Base-by-base conservation (phyloP, 1,139 yeast genomes). In the Taiozyma sp. region DNA sequence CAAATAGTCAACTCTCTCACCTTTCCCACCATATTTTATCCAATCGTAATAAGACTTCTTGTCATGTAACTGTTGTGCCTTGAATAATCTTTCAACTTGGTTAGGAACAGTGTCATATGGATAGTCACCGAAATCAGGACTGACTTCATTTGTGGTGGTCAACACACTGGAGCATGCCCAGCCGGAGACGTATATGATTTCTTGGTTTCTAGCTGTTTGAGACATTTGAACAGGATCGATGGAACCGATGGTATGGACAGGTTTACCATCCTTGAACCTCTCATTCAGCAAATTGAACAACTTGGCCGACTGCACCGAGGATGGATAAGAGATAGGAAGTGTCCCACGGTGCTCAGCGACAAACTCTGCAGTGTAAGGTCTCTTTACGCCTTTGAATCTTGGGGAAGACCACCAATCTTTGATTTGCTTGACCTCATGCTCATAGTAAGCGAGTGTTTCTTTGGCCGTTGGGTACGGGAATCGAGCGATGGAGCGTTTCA, bases 91-190 rank as follows among this genome's bases (percentile, higher is more conserved):
- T 53, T 80, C 83, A 6, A 81, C 87, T 61, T 80, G 83, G 59
- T 79, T 80, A 30, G 87, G 87, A 3, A 83, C 85, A 0, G 87
- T 83, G 58, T 82, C 83, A 63, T 81, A 81, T 1, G 86, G 85
- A 59, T 81, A 81, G 61, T 81, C 86, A 23, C 84, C 86, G 57
- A 79, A 77, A 43, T 60, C 86, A 2, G 85, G 83, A 8, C 81
- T 75, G 4, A 79, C 83, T 56, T 81, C 85, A 58, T 80, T 78
- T 7, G 84, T 80, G 4, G 84, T 75, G 8, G 83, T 78, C 52
- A 79, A 67, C 19, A 79, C 70, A 14, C 74, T 68, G 3, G 61
- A 57, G 9, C 59, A 57, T 1, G 64, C 64, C 64, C 64, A 60
- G 0, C 88, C 87, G 23, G 84, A 79, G 13, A 81, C 77, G 59